Conservation (phyloP, 1,139 yeast genomes). For the Kluyveromyces marxianus region DNA sequence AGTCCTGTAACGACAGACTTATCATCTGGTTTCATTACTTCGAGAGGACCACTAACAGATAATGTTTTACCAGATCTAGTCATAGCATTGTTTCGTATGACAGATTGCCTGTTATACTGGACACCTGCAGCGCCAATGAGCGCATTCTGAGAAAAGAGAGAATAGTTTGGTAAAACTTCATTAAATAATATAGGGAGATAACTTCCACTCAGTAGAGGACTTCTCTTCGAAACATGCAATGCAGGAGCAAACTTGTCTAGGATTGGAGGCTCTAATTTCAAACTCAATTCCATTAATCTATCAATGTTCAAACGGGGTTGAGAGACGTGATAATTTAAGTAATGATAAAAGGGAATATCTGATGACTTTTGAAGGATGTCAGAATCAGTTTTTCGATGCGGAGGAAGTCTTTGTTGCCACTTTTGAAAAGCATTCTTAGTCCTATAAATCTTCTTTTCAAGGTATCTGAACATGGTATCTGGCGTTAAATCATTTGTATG, state of each 20-base stretch:
- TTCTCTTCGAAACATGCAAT: constrained; percentile 19
- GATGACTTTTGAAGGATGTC: neutral
- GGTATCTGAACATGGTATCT: constrained; percentile 37
- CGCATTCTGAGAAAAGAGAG: constrained; percentile 45
- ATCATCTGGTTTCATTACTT: constrained; percentile 12
- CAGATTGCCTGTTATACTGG: constrained; percentile 10
- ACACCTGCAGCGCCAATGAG: constrained; percentile 45
- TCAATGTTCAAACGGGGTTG: constrained; percentile 22
- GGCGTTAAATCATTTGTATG: constrained; percentile 25
- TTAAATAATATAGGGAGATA: constrained; percentile 57
- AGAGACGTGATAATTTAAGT: constrained; percentile 25
- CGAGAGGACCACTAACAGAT: constrained; percentile 15
- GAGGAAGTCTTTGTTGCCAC: constrained; percentile 47
- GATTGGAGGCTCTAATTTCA: constrained; percentile 24
- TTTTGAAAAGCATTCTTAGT: constrained; percentile 68
- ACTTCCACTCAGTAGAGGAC: constrained; percentile 45
- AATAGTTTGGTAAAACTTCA: constrained; percentile 44
- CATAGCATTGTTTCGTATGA: constrained; percentile 7
- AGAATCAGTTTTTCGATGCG: neutral
- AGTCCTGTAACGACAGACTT: constrained; percentile 33
- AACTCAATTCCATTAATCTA: constrained; percentile 25
- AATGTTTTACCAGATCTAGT: constrained; percentile 13
- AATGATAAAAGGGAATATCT: constrained; percentile 15
- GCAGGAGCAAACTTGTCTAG: constrained; percentile 21
- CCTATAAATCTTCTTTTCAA: constrained; percentile 60